phyloP scores from a whole-genome alignment of 139 green algal species.

The Coccomyxa sp. region DNA sequence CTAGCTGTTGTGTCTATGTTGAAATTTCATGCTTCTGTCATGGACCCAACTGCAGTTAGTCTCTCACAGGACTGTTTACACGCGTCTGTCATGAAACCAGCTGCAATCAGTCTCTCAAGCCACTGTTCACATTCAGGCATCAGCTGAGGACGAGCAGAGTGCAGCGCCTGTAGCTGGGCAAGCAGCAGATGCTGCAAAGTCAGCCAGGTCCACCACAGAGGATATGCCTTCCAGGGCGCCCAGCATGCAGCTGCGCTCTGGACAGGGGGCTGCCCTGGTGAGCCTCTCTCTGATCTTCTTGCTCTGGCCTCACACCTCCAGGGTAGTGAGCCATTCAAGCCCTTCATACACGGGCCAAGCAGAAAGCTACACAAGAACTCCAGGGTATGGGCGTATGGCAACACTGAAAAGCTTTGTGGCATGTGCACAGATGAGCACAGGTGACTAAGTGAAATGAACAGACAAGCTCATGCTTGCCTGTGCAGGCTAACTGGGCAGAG shows the following conservation, averaged over 20 bases:
- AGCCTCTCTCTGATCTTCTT: background rate
- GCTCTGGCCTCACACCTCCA: too few relatives aligned
- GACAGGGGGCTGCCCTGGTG: background rate
- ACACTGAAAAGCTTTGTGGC: background rate
- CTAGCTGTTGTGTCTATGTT: background rate
- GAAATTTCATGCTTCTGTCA: background rate
- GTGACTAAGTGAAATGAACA: background rate
- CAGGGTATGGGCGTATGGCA: background rate
- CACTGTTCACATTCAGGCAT: too few relatives aligned
- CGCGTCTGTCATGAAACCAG: too few relatives aligned
- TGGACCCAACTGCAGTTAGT: background rate
- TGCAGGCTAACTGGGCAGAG: constrained; percentile 46
- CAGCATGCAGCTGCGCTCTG: background rate
- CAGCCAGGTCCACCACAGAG: background rate
- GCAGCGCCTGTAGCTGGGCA: too few relatives aligned
- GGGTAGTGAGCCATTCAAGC: too few relatives aligned
- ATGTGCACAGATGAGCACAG: background rate
- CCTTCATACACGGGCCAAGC: too few relatives aligned
- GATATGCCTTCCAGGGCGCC: background rate
- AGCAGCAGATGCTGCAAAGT: too few relatives aligned
- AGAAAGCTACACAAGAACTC: too few relatives aligned
- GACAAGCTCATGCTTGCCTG: background rate
- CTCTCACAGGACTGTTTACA: too few relatives aligned
- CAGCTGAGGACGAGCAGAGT: too few relatives aligned
- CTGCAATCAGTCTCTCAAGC: too few relatives aligned